Conservation (phyloP, 257 asterid species). For the Forsythia suspensa region DNA sequence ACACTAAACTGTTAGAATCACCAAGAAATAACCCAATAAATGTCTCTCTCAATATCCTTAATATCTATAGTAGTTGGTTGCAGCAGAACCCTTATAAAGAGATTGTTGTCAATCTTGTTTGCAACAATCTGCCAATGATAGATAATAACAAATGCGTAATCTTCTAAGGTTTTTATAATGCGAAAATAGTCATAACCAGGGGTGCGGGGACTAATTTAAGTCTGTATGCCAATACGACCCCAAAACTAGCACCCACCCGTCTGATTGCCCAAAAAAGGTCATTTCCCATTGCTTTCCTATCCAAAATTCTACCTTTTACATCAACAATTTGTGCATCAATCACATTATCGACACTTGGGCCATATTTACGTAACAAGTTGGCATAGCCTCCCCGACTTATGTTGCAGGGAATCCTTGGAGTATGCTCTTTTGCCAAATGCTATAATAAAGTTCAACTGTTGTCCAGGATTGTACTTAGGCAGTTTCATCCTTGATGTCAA, state of each 20-base stretch:
- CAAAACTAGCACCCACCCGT: slow-evolving; percentile 51
- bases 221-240: slow-evolving; percentile 32
- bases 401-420: slow-evolving; percentile 36
- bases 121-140: slow-evolving; percentile 21
- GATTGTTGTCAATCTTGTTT: slow-evolving; percentile 22
- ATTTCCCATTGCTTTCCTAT: slow-evolving; percentile 37
- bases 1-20: slow-evolving; percentile 2
- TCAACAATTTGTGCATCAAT: slow-evolving; percentile 40
- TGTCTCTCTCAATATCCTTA: slow-evolving; percentile 14
- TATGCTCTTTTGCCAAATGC: slow-evolving; percentile 31
- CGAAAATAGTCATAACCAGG: slow-evolving; percentile 26
- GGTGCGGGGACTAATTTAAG: slow-evolving; percentile 35
- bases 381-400: slow-evolving; percentile 39
- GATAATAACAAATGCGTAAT: slow-evolving; percentile 22
- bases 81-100: slow-evolving; percentile 30
- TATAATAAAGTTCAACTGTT: slow-evolving; percentile 27
- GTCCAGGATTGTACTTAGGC: slow-evolving; percentile 46
- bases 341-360: slow-evolving; percentile 30
- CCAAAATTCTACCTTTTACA: slow-evolving; percentile 28
- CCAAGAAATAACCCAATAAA: slow-evolving; percentile 39
- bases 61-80: slow-evolving; percentile 22
- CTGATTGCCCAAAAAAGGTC: slow-evolving; percentile 48
- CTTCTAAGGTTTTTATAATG: background rate
- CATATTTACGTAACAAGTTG: slow-evolving; percentile 31
- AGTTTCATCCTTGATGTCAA: slow-evolving; percentile 13